phyloP scores from a whole-genome alignment of 106 monocot genomes.

The Dendrobium nobile region DNA sequence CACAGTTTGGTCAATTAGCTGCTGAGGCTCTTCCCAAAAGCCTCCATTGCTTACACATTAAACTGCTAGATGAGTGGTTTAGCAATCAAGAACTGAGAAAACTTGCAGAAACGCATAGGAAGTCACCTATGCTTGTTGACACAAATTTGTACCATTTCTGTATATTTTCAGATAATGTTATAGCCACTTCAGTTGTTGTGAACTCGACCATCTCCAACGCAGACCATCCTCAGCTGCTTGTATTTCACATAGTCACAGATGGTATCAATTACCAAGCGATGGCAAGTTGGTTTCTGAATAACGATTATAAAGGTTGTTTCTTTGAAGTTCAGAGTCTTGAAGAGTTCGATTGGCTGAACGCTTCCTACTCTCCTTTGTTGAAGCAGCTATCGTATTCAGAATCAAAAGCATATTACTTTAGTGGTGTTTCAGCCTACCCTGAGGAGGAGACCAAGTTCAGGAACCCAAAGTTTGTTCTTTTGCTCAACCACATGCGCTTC shows the following conservation, averaged over 20 bases:
- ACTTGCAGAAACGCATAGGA: constrained; percentile 32
- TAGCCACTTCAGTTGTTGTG: constrained; percentile 41
- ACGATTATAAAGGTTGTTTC: constrained; percentile 36
- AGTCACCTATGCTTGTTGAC: constrained; percentile 33
- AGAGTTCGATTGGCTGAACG: constrained; percentile 44
- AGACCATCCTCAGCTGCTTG: constrained; percentile 45
- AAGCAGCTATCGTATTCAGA: constrained; percentile 19
- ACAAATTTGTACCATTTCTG: constrained; percentile 55
- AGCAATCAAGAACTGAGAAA: constrained; percentile 15
- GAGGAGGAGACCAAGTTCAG: constrained; percentile 17
- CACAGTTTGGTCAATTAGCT: constrained; percentile 34
- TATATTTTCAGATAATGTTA: constrained; percentile 56
- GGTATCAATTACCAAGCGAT: constrained; percentile 27
- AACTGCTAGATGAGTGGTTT: constrained; percentile 41
- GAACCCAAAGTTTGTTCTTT: constrained; percentile 24
- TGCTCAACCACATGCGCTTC: constrained; percentile 44
- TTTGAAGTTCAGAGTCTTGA: constrained; percentile 32
- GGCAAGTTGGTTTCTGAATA: constrained; percentile 33
- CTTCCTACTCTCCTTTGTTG: constrained; percentile 31
- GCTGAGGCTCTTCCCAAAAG: constrained; percentile 35
- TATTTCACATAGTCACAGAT: constrained; percentile 52
- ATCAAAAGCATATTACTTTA: constrained; percentile 17
- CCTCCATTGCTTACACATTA: constrained; percentile 42
- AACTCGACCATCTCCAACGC: constrained; percentile 45
- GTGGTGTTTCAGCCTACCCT: constrained; percentile 3